Conservation (phyloP, 768 basidiomycete genomes). For the Holtermannia corniformis region DNA sequence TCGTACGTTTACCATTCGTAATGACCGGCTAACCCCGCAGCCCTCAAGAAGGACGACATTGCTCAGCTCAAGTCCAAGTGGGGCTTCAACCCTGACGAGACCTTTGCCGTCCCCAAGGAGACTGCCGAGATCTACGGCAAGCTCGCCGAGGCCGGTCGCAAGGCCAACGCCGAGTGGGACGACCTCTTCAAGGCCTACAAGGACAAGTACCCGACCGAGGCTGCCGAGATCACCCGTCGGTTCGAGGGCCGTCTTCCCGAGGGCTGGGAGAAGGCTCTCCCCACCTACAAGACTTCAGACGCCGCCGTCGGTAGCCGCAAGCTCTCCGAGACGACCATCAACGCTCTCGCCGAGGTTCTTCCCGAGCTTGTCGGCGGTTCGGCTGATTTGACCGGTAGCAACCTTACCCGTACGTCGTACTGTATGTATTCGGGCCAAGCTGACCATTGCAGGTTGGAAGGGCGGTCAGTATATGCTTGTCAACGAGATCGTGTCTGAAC, state of each 20-base stretch:
- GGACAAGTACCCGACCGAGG: slow-evolving; percentile 69
- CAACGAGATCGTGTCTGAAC: too few relatives aligned
- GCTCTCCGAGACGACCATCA: slow-evolving; percentile 79
- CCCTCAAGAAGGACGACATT: slow-evolving; percentile 88
- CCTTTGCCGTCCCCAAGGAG: slow-evolving; percentile 67
- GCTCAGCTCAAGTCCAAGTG: slow-evolving; percentile 70
- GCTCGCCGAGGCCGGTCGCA: slow-evolving; percentile 62
- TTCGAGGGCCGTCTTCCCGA: slow-evolving; percentile 72
- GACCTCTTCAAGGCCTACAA: slow-evolving; percentile 57
- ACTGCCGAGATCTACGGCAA: slow-evolving; percentile 60
- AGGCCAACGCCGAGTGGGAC: slow-evolving; percentile 66
- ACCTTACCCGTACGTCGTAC: slow-evolving; percentile 86
- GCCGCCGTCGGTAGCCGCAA: slow-evolving; percentile 84
- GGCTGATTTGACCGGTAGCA: slow-evolving; percentile 84
- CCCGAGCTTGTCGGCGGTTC: slow-evolving; percentile 82
- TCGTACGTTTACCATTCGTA: slow-evolving; percentile 52
- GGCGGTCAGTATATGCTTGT: too few relatives aligned
- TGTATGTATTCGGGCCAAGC: slow-evolving; percentile 58
- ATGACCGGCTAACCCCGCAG: slow-evolving; percentile 43
- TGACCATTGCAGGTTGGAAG: too few relatives aligned
- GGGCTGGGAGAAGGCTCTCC: slow-evolving; percentile 76
- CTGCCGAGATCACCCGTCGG: slow-evolving; percentile 75
- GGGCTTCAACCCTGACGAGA: slow-evolving; percentile 65
- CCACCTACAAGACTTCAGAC: slow-evolving; percentile 73
- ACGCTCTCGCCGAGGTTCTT: slow-evolving; percentile 59